Conservation (phyloP, 129 eudicot species). For the Oenanthe sinensis region DNA sequence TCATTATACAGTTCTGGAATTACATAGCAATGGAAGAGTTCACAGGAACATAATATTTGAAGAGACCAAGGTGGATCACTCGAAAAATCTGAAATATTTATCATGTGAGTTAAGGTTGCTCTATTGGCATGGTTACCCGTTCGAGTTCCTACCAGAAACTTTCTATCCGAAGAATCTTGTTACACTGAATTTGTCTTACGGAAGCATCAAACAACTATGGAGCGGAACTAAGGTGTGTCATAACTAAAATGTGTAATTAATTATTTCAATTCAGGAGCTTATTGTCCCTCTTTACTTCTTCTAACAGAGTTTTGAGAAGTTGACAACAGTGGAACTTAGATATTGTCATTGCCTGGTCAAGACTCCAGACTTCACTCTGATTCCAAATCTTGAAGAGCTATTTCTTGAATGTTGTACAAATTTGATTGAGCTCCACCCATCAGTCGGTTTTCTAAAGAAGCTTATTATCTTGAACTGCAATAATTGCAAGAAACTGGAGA, state of each 20-base stretch:
- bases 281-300: background rate
- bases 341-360: background rate
- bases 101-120: slow-evolving; percentile 4
- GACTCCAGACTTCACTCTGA: slow-evolving; percentile 6
- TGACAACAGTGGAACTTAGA: slow-evolving; percentile 5
- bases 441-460: background rate
- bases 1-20: background rate
- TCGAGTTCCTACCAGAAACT: background rate
- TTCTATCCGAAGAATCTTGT: background rate
- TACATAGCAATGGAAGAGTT: background rate
- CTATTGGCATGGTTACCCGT: slow-evolving; percentile 6
- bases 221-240: background rate
- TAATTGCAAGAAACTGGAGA: background rate
- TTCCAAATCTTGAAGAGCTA: slow-evolving; percentile 16
- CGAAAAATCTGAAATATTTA: background rate
- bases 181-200: background rate
- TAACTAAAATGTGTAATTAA: background rate
- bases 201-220: slow-evolving; percentile 1
- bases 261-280: too few relatives aligned
- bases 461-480: background rate
- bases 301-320: background rate
- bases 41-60: too few relatives aligned
- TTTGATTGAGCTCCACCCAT: slow-evolving; percentile 6
- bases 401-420: slow-evolving; percentile 8
- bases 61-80: too few relatives aligned